Conservation (phyloP, 225 moss, liverwort and hornwort species). For the Physcomitrellopsis africana region DNA sequence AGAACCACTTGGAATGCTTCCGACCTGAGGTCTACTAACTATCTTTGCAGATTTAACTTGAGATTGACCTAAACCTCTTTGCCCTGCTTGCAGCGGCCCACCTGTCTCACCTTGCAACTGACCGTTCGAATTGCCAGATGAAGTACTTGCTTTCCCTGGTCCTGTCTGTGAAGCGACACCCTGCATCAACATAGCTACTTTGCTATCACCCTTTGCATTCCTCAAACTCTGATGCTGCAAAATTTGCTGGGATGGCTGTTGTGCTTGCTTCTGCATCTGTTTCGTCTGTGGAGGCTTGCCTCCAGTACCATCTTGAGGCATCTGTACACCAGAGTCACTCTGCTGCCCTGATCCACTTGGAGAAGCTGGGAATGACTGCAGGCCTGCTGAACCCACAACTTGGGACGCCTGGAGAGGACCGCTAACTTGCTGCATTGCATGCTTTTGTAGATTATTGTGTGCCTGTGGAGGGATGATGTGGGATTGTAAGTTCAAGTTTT, state of each 20-base stretch:
- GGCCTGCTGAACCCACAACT: constrained; percentile 22
- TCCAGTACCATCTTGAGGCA: constrained; percentile 26
- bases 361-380: constrained; percentile 39
- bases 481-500: constrained; percentile 28
- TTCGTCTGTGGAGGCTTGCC: constrained; percentile 34
- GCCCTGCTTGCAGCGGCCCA: constrained; percentile 34
- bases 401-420: constrained; percentile 39
- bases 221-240: constrained; percentile 35
- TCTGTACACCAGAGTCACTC: constrained; percentile 31
- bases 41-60: constrained; percentile 39
- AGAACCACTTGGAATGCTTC: constrained; percentile 24
- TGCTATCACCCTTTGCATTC: constrained; percentile 37
- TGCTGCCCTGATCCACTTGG: constrained; percentile 38
- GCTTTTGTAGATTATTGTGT: constrained; percentile 38
- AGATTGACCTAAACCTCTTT: constrained; percentile 25
- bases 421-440: constrained; percentile 35
- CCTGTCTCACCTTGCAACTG: constrained; percentile 32
- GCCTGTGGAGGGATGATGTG: constrained; percentile 37
- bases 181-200: constrained; percentile 45
- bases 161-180: constrained; percentile 22
- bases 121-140: constrained; percentile 10
- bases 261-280: constrained; percentile 38
- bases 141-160: constrained; percentile 14
- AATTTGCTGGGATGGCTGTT: constrained; percentile 29
- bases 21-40: constrained; percentile 26